Base-by-base conservation (phyloP, 257 asterid species). In the Capsicum chinense region DNA sequence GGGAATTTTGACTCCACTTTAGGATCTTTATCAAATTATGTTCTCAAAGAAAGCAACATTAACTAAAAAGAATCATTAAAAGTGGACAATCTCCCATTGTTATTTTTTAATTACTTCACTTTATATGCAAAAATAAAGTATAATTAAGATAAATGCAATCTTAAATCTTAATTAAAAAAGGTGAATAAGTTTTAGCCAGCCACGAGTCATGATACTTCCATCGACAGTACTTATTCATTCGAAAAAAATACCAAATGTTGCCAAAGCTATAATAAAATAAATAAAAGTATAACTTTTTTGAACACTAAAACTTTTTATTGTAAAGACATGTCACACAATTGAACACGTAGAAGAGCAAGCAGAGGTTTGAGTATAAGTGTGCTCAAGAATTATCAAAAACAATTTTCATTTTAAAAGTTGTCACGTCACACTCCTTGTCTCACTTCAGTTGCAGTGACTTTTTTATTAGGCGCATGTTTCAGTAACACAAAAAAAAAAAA, bases 151-250 rank as follows among this genome's bases (percentile, higher is more conserved):
- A 70, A 70, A 17, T 70, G 33, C 33, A 26, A 26, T 26, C 33
- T 26, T 42, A 35, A 56, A 42, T 68, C 52, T 14, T 37, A 39
- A 68, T 68, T 37, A 14, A 68, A 68, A 68, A 68, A 1, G 26
- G 26, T 68, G 52, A 68, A 68, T 68, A 68, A 15, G 78, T 68
- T 68, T 39, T 68, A 68, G 78, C 78, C 78, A 39, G 52, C 76
- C 26, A 68, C 54, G 21, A 68, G 26, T 7, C 14, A 26, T 64
- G 74, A 14, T 21, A 67, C 50, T 67, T 67, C 44, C 44, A 67
- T 37, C 33, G 33, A 26, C 33, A 26, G 33, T 26, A 26, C 33
- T 26, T 26, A 66, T 68, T 68, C 21, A 68, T 37, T 6, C 14
- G 21, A 37, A 67, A 37, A 68, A 16, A 15, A 37, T 14, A 67